phyloP scores from a whole-genome alignment of 306 rosid species.

The Potentilla sterilis region DNA sequence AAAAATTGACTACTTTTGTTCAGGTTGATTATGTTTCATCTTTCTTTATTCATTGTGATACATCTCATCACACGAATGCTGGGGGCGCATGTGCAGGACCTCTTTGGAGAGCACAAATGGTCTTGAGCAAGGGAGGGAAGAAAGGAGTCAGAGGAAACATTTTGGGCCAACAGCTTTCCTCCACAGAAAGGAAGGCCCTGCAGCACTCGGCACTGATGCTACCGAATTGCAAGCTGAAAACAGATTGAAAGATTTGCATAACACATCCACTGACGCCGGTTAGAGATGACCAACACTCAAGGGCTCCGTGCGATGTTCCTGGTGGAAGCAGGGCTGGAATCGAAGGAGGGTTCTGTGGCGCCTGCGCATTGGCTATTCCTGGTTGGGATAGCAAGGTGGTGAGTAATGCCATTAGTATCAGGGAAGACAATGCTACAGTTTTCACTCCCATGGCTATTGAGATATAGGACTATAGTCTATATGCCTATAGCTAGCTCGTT shows the following conservation, averaged over 20 bases:
- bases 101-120: neutral
- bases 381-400: neutral
- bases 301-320: neutral
- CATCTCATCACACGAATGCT: neutral
- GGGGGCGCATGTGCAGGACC: neutral
- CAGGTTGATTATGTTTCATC: neutral
- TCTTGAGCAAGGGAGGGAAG: conserved; percentile 19
- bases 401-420: neutral
- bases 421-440: neutral
- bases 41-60: neutral
- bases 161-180: neutral
- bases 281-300: neutral
- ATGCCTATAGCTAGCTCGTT: neutral
- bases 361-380: neutral
- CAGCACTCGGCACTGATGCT: neutral
- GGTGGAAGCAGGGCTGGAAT: conserved; percentile 1
- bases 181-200: neutral
- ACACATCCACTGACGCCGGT: neutral
- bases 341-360: neutral
- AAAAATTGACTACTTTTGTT: neutral
- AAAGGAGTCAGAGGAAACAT: conserved; percentile 13
- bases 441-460: neutral
- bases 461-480: neutral
- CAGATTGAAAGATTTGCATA: neutral
- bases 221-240: neutral